These are phyloP conservation scores for Alnus rubra DNA, from an alignment of 306 rosid genomes.

Conservation along the genomic window DNA sequence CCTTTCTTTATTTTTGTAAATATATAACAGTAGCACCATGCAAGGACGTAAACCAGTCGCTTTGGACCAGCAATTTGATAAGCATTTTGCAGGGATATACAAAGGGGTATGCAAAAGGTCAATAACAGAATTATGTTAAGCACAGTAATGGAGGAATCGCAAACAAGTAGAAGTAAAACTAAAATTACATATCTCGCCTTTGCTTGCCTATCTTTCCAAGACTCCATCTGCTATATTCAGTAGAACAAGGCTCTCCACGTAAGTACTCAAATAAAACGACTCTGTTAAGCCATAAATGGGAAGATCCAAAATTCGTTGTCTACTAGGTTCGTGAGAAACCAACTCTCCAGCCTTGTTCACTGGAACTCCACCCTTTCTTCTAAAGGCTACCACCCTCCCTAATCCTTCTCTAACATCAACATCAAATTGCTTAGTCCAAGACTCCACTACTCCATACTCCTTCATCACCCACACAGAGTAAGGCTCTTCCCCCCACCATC, in stretches of 20 bases:
- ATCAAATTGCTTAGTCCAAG: background rate
- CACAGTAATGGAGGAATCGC: no score
- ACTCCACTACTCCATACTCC: background rate
- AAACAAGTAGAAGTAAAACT: background rate
- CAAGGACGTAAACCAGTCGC: no score
- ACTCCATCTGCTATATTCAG: background rate
- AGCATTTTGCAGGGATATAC: no score
- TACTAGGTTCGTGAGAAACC: background rate
- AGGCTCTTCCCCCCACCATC: background rate
- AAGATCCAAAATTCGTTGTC: background rate
- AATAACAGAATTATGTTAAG: no score
- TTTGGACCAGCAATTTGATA: no score
- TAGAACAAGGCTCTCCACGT: background rate
- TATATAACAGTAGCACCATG: no score
- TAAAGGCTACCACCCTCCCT: background rate
- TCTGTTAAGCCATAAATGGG: background rate
- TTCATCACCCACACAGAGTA: conserved; percentile 8
- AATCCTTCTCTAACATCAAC: background rate
- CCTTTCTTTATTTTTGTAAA: no score
- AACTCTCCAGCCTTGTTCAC: background rate
- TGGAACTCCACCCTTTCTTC: background rate
- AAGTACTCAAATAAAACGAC: background rate
- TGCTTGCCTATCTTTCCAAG: background rate
- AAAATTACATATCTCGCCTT: background rate
- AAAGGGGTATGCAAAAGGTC: no score